A percentile compares a stretch with the other conserved stretches of the same genome.
phyloP scores from a whole-genome alignment of 192 early-diverging fungal species.

The Linnemannia elongata region DNA sequence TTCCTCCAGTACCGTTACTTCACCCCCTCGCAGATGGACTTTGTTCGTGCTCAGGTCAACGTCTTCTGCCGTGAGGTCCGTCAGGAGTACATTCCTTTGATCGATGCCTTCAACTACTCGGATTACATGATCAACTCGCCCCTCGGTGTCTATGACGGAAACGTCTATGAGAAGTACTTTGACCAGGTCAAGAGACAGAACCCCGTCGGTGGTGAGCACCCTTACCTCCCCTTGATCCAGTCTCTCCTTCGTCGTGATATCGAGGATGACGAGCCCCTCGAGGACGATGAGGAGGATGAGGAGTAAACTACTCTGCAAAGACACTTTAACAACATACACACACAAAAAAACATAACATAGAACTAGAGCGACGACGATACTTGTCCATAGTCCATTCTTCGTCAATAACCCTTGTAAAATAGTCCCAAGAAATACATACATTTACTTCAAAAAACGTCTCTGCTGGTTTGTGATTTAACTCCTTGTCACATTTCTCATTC shows the following conservation, averaged over 20 bases:
- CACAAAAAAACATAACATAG: slow-evolving; percentile 4
- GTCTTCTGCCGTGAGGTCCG: slow-evolving; percentile 78
- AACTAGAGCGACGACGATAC: slow-evolving; percentile 3
- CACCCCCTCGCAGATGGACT: slow-evolving; percentile 76
- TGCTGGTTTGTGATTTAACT: too few species aligned
- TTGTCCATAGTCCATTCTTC: slow-evolving; percentile 8
- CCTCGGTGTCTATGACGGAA: slow-evolving; percentile 87
- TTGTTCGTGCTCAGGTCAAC: slow-evolving; percentile 75
- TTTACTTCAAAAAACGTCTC: neutral
- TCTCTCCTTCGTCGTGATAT: slow-evolving; percentile 77
- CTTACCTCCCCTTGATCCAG: slow-evolving; percentile 89
- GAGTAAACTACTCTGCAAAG: slow-evolving; percentile 24
- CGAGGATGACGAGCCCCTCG: slow-evolving; percentile 67
- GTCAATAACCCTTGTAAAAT: slow-evolving; percentile 21
- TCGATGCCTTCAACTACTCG: slow-evolving; percentile 90
- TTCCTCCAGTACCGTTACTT: slow-evolving; percentile 93
- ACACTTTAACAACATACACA: neutral
- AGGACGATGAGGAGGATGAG: slow-evolving; percentile 77
- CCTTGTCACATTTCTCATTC: too few species aligned
- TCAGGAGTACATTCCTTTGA: slow-evolving; percentile 84
- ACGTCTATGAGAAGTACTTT: slow-evolving; percentile 91
- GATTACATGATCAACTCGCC: slow-evolving; percentile 94
- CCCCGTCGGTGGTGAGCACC: slow-evolving; percentile 67
- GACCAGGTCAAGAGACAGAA: slow-evolving; percentile 83
- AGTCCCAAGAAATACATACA: neutral